Evolutionary conservation across 2,329 filamentous ascomycete species (phyloP).

Genomic region (Aureobasidium pullulans): DNA sequence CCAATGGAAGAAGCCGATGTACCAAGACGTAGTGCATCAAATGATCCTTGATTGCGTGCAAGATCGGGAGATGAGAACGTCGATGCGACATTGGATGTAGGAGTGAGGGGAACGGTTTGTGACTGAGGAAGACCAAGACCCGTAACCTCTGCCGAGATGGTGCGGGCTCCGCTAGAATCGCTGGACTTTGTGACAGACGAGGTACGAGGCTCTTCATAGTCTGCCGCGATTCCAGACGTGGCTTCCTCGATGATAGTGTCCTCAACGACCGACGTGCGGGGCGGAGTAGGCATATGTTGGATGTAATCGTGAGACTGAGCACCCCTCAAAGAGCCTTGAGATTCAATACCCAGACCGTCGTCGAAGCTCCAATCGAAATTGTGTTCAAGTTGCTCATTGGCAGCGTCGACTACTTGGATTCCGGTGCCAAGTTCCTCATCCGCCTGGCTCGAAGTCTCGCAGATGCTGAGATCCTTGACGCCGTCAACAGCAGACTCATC

Average conservation of each 20-base stretch:
- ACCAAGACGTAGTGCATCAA: slow-evolving; percentile 65
- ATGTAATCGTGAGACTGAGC: background rate
- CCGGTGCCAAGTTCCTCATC: slow-evolving; percentile 28
- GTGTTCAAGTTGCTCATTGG: slow-evolving; percentile 23
- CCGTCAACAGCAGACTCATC: slow-evolving; percentile 46
- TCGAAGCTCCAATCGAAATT: slow-evolving; percentile 34
- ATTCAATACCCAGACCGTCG: slow-evolving; percentile 29
- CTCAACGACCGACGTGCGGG: slow-evolving; percentile 18
- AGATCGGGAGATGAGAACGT: slow-evolving; percentile 57
- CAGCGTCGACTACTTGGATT: slow-evolving; percentile 40
- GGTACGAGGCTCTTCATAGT: slow-evolving; percentile 41
- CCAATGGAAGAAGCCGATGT: slow-evolving; percentile 67
- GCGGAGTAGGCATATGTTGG: background rate
- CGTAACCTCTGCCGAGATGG: slow-evolving; percentile 28
- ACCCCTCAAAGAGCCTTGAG: background rate
- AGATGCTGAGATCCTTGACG: background rate
- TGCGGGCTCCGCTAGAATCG: slow-evolving; percentile 39
- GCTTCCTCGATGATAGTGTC: slow-evolving; percentile 29
- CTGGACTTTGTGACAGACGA: slow-evolving; percentile 44
- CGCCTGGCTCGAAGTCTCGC: background rate
- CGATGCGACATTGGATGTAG: slow-evolving; percentile 54
- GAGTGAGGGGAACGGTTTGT: slow-evolving; percentile 52
- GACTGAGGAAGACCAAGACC: slow-evolving; percentile 27
- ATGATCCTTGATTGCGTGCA: slow-evolving; percentile 53
- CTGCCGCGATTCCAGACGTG: slow-evolving; percentile 38